phyloP scores from a whole-genome alignment of 225 moss, liverwort and hornwort genomes.

The Pseudisothecium myosuroides region DNA sequence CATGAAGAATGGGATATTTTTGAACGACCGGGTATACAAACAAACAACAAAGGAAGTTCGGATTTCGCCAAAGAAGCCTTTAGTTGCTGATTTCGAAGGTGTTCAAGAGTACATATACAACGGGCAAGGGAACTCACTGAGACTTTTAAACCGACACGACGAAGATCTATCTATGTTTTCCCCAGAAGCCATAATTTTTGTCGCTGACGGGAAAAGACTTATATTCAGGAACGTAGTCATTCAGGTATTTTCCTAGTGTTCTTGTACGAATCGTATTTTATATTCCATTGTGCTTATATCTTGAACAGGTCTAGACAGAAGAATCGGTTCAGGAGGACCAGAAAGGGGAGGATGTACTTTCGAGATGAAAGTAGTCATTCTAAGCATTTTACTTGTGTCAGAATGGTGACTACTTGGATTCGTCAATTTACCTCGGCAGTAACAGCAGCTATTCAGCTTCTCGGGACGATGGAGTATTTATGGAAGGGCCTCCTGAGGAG shows the following conservation, averaged over 20 bases:
- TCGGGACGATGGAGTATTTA: constrained; percentile 68
- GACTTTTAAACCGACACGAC: constrained; percentile 58
- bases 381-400: constrained; percentile 11
- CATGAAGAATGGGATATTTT: constrained; percentile 78
- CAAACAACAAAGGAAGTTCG: constrained; percentile 53
- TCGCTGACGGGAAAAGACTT: constrained; percentile 72
- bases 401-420: constrained; percentile 91
- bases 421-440: constrained; percentile 80
- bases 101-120: constrained; percentile 65
- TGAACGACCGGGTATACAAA: constrained; percentile 38
- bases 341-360: not conserved
- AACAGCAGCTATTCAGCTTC: constrained; percentile 78
- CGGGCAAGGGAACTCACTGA: constrained; percentile 67
- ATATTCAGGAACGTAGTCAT: constrained; percentile 78
- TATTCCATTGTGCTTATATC: not conserved
- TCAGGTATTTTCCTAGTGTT: constrained; percentile 39
- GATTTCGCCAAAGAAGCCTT: constrained; percentile 72
- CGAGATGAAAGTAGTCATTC: not conserved
- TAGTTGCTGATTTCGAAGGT: constrained; percentile 67
- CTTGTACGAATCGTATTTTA: not conserved
- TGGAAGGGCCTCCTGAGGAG: constrained; percentile 56
- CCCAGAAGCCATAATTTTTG: constrained; percentile 66
- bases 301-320: not conserved
- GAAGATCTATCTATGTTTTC: constrained; percentile 59
- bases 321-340: not conserved